Conservation (phyloP, 1,284 basidiomycete species). For the Microbotryum violaceum region DNA sequence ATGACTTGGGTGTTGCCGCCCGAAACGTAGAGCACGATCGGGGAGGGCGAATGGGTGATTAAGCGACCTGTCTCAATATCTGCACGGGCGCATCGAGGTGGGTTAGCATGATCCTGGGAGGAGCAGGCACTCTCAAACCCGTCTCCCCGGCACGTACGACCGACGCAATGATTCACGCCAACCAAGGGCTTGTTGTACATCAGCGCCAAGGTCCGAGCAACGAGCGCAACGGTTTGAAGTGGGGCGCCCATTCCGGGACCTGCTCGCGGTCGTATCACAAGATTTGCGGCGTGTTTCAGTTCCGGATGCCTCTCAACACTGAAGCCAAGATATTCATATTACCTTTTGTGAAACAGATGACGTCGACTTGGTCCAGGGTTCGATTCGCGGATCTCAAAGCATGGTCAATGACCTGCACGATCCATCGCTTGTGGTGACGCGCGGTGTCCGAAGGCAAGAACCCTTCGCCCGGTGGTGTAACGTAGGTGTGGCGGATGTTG, state of each 20-base stretch:
- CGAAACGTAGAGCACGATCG: constrained; percentile 95
- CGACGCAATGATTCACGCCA: constrained; percentile 97
- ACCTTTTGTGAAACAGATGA: constrained; percentile 97
- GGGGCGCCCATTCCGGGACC: constrained; percentile 99
- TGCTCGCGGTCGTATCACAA: constrained; percentile 38
- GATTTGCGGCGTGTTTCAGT: not conserved
- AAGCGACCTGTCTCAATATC: constrained; percentile 99
- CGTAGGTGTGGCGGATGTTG: constrained; percentile 87
- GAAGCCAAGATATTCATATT: constrained; percentile 8
- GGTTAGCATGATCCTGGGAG: constrained; percentile 6
- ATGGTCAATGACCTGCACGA: constrained; percentile 69
- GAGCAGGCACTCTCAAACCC: not conserved
- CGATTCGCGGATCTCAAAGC: constrained; percentile 65
- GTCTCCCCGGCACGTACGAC: constrained; percentile 56
- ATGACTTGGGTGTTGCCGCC: constrained; percentile 99
- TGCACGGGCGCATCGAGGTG: constrained; percentile 39
- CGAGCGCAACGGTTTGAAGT: constrained; percentile 85
- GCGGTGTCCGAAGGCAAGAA: constrained; percentile 95
- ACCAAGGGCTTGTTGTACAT: constrained; percentile 86
- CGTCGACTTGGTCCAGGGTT: constrained; percentile 71
- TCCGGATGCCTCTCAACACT: too few species aligned
- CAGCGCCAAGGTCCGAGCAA: constrained; percentile 85
- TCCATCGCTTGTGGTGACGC: constrained; percentile 91
- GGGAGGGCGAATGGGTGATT: constrained; percentile 89
- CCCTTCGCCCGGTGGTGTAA: constrained; percentile 95